These are phyloP conservation scores for Triticum dicoccoides DNA, from an alignment of 176 grass and related monocot genomes.

Conservation along the genomic window DNA sequence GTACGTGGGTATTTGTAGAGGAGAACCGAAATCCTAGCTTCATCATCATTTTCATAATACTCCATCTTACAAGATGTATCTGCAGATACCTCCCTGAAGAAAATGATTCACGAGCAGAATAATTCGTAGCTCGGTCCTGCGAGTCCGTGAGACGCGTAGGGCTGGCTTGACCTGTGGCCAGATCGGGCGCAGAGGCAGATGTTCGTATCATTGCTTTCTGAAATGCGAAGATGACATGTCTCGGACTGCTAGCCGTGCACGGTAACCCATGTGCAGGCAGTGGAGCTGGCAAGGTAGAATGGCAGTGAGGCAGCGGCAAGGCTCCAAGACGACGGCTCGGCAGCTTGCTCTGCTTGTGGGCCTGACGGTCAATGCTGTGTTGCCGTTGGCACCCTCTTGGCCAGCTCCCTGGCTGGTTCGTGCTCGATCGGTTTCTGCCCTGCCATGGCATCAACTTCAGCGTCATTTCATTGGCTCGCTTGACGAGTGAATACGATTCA, in stretches of 20 bases:
- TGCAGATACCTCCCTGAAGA: background rate
- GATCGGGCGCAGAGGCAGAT: background rate
- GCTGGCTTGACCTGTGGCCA: background rate
- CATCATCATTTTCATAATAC: background rate
- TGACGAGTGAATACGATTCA: too few relatives aligned
- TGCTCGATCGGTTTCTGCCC: background rate
- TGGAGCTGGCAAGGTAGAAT: conserved; percentile 32
- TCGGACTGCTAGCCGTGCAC: background rate
- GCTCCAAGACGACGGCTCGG: conserved; percentile 18
- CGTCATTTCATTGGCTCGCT: background rate
- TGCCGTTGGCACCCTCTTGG: background rate
- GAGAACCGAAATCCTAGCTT: background rate
- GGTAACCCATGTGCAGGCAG: conserved; percentile 14
- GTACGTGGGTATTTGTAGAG: conserved; percentile 49
- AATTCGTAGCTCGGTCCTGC: background rate
- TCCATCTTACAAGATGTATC: background rate
- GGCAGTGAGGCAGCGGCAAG: conserved; percentile 12
- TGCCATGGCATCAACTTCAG: background rate
- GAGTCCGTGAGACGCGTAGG: background rate
- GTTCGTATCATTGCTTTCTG: background rate
- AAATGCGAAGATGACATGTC: background rate
- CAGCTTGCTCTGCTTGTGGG: background rate
- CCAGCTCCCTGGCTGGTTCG: too few relatives aligned
- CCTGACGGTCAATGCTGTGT: background rate
- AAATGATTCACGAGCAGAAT: background rate